Evolutionary conservation across 352 stramenopile species (phyloP), one percentile per base, ranked within the genome.

Genomic region (Globisporangium yorkense): DNA sequence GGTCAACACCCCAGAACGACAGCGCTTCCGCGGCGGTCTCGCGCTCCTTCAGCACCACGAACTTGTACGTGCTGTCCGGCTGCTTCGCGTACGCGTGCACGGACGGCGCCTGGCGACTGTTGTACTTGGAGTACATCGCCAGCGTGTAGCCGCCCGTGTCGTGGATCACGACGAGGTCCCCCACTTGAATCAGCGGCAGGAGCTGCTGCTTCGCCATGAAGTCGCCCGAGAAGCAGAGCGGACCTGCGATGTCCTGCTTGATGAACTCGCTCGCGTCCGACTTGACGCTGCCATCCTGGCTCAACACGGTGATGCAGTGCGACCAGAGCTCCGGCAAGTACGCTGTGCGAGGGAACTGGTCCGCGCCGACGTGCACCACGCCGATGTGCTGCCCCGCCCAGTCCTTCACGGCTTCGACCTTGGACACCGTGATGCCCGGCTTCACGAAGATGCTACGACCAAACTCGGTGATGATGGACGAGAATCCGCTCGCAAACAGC

Each of bases 181-280:
- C 82, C 29, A 81, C 71, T 47, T 87, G 48, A 54, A 93, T 87
- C n/a, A 72, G 74, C 29, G 84, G 87, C 33, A 94, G 52, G 41
- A 85, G 64, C 33, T 86, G 61, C 50, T 92, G 75, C 61, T 87
- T 86, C 33, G 77, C 86, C 12, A 98, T 59, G 51, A 97, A 87
- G 59, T 98, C 92, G 3, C 92, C 92, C 10, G 86, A 91, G 55
- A 98, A 98, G 63, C 92, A 98, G 9, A 98, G 77, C 21, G 92
- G 92, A 0, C 92, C 92, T 0, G 88, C 92, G 47, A 98, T 87
- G 52, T 97, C 84, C 56, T 94, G 83, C 56, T 63, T 72, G 5
- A 89, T 40, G 49, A 83, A 85, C 39, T 49, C 27, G n/a, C 54
- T 61, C 24, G 54, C 66, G 12, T 57, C 66, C 8, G 56, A 27